Evolutionary conservation across 2,329 filamentous ascomycete species (phyloP).

Genomic region (Esteya vermicola): DNA sequence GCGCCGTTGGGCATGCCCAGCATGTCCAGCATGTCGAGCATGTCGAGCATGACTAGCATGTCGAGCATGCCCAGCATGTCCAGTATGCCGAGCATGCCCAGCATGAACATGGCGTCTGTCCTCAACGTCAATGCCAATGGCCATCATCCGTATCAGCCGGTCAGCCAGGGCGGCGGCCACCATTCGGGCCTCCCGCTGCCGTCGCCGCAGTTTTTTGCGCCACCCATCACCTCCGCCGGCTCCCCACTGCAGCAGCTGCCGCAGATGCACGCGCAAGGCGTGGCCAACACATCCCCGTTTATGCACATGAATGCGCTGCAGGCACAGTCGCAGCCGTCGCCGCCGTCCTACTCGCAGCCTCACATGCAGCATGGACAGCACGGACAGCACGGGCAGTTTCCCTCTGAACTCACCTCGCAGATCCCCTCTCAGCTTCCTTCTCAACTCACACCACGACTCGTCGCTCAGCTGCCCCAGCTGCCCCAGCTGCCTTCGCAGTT

Average conservation of each 20-base stretch:
- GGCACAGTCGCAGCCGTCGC: constrained; percentile 1
- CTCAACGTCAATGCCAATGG: no score
- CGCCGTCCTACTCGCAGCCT: constrained; percentile 1
- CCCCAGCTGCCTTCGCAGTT: constrained; percentile 1
- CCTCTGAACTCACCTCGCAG: neutral
- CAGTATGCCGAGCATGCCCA: no score
- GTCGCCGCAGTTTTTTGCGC: constrained; percentile 8
- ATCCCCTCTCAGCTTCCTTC: neutral
- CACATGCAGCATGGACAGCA: neutral
- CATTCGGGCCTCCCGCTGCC: no score
- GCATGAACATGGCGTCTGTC: no score
- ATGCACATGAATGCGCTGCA: constrained; percentile 3
- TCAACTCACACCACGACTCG: neutral
- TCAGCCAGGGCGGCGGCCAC: no score
- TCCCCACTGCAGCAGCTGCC: neutral
- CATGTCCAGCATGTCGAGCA: no score
- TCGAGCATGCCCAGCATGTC: constrained; percentile 7
- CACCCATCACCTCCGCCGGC: constrained; percentile 4
- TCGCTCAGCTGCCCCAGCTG: neutral
- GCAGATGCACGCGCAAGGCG: neutral
- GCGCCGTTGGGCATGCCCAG: constrained; percentile 6
- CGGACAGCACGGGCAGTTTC: neutral
- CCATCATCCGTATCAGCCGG: no score
- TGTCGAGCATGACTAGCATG: no score
- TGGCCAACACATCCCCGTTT: neutral